phyloP scores from a whole-genome alignment of 495 filamentous ascomycete species.

The Annulohypoxylon bovei region DNA sequence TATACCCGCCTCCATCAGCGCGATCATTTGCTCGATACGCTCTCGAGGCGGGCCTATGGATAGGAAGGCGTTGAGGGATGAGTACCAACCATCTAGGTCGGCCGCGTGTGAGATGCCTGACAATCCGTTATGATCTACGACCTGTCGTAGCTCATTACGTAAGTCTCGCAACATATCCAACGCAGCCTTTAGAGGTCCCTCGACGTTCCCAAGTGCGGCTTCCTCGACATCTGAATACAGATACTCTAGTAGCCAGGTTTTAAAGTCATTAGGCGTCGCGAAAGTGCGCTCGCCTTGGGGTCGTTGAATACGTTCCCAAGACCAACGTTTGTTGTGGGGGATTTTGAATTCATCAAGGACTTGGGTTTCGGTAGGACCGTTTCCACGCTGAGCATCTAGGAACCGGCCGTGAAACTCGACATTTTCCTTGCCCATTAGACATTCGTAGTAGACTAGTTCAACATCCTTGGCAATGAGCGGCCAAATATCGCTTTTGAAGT shows the following conservation, averaged over 20 bases:
- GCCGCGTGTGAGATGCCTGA: neutral
- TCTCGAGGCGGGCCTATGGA: neutral
- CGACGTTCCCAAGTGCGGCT: neutral
- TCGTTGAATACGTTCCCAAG: neutral
- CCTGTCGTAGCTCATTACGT: neutral
- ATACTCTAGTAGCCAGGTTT: neutral
- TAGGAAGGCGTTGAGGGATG: neutral
- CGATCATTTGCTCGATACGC: neutral
- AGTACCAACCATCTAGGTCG: neutral
- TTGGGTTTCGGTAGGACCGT: neutral
- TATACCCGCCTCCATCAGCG: neutral
- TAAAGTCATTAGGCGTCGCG: neutral
- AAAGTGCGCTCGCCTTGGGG: neutral
- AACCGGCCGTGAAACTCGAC: neutral
- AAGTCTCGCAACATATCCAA: neutral
- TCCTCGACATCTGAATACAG: neutral
- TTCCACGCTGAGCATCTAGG: neutral
- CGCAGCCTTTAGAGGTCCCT: neutral
- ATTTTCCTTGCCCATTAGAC: neutral
- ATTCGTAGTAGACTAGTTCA: neutral
- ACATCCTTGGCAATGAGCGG: neutral
- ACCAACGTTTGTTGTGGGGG: neutral
- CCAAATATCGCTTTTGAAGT: neutral
- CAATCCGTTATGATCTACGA: neutral
- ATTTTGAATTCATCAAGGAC: neutral